Evolutionary conservation across 2,329 filamentous ascomycete genomes (phyloP), one percentile per base, ranked within the genome.

Genomic region (Albifimbria verrucaria): DNA sequence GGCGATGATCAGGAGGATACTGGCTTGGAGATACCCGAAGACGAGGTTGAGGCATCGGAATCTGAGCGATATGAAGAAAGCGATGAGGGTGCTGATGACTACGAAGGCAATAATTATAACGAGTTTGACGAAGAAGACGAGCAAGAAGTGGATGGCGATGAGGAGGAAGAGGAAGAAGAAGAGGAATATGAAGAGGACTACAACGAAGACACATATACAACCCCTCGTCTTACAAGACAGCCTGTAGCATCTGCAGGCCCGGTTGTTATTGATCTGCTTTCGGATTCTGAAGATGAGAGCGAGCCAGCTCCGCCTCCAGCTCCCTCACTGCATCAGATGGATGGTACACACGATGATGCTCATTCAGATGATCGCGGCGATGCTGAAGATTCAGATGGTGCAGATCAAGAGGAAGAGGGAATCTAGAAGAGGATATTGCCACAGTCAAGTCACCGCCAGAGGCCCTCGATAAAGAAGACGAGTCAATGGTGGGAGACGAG

Each of bases 221-320:
- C 12, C 26, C 18, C 56, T 53, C 42, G 43, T 23, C 25, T 45
- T 36, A 51, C 51, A 22, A 39, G 53, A 23, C 42, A 32, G 12
- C 56, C 60, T 5, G 28, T 61, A 11, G 55, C 55, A 10, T 54
- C 68, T 2, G 63, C 62, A 7, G 63, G 67, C 7, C 74, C 75
- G 2, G 68, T 78, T 4, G 69, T 79, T 18, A 80, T 80, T 53
- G 72, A 71, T 50, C 59, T 80, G 10, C 63, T 79, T 3, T 78
- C 77, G 1, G 75, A 79, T 52, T 76, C 72, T 2, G 75, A 78
- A 45, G 72, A 75, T 49, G 71, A 78, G 26, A 68, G 15, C 20
- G 21, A 47, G 22, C 4, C 7, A n/a, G 44, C 24, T n/a, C 20
- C 23, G 20, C 6, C n/a, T 12, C 12, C 32, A 12, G 6, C 5